Conservation (phyloP, 129 eudicot species). For the Deinandra increscens region DNA sequence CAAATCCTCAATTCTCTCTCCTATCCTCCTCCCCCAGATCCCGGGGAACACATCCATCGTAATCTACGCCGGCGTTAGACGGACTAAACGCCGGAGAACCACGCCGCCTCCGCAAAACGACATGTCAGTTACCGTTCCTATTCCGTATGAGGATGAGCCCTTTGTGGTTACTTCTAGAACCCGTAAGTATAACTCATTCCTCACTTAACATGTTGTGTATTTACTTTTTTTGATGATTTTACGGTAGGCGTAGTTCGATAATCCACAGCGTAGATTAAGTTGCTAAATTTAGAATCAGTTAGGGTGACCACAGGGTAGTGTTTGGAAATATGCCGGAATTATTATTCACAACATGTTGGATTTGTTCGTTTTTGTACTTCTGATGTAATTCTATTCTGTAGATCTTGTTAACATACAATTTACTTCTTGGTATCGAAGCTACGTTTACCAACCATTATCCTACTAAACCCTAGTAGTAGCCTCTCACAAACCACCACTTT, state of each 20-base stretch:
- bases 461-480: no score
- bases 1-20: constrained; percentile 31
- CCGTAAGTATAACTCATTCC: constrained; percentile 33
- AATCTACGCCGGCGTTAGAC: constrained; percentile 30
- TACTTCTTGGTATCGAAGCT: no score
- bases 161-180: constrained; percentile 45
- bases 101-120: constrained; percentile 30
- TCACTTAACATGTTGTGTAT: no score
- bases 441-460: no score
- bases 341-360: not conserved
- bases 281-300: not conserved
- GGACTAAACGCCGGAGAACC: constrained; percentile 28
- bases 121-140: constrained; percentile 54
- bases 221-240: constrained; percentile 11
- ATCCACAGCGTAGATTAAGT: not conserved
- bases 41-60: constrained; percentile 21
- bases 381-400: no score
- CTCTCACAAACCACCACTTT: no score
- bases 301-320: not conserved
- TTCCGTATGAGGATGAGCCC: constrained; percentile 49
- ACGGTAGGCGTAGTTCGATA: not conserved
- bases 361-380: no score
- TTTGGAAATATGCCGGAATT: constrained; percentile 8
- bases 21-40: constrained; percentile 32
- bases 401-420: no score